A percentile compares a stretch with the other conserved stretches of the same genome.
Evolutionary conservation across 2,329 filamentous ascomycete genomes (phyloP).

Genomic region (Podosphaera leucotricha): DNA sequence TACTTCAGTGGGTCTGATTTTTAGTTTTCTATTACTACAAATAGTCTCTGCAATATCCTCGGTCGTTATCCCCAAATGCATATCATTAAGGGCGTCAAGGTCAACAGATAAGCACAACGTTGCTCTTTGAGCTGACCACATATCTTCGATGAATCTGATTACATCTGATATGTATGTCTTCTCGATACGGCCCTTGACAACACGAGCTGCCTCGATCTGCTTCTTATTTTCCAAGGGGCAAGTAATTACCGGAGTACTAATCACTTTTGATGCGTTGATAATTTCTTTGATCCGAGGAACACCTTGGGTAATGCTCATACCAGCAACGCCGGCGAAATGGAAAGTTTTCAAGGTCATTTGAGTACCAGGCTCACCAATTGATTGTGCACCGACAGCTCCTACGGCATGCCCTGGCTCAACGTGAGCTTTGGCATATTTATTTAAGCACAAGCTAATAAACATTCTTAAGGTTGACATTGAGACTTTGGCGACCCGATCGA

Average conservation of each 20-base stretch:
- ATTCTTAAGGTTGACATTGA: constrained; percentile 46
- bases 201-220: constrained; percentile 56
- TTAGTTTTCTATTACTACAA: constrained; percentile 59
- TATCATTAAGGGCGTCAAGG: constrained; percentile 48
- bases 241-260: constrained; percentile 82
- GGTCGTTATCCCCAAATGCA: constrained; percentile 59
- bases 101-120: constrained; percentile 69
- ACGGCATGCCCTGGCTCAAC: constrained; percentile 91
- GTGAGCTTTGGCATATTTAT: constrained; percentile 76
- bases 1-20: constrained; percentile 43
- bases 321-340: constrained; percentile 98
- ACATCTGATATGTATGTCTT: constrained; percentile 78
- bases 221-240: constrained; percentile 60
- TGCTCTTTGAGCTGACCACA: constrained; percentile 55
- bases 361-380: constrained; percentile 91
- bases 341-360: constrained; percentile 99
- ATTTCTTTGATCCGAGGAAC: constrained; percentile 99
- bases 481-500: constrained; percentile 60
- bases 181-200: constrained; percentile 84
- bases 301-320: constrained; percentile 98
- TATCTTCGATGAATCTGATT: constrained; percentile 62
- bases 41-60: constrained; percentile 57
- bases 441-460: constrained; percentile 64
- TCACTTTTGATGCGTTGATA: constrained; percentile 87
- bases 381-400: constrained; percentile 87